Conservation (phyloP, 495 filamentous ascomycete genomes). For the Staphylotrichum tortipilum region DNA sequence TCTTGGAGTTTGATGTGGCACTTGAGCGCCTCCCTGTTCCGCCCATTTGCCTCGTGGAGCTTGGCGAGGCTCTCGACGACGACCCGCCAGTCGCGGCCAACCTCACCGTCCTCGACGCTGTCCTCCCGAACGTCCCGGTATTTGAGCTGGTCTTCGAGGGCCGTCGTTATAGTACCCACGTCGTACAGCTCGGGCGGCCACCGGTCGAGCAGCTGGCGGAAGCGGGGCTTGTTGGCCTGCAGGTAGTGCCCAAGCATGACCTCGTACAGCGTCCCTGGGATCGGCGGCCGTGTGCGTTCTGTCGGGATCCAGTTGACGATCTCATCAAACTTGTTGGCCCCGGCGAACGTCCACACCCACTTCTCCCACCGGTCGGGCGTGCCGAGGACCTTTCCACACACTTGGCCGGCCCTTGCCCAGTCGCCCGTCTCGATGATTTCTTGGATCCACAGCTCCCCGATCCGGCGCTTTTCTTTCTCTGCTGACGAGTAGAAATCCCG, state of each 20-base stretch:
- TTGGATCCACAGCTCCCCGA: constrained; percentile 88
- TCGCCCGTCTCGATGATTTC: constrained; percentile 63
- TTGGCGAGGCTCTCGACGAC: constrained; percentile 75
- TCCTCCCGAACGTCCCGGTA: constrained; percentile 59
- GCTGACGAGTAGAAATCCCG: constrained; percentile 52
- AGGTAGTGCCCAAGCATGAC: constrained; percentile 80
- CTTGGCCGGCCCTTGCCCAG: constrained; percentile 67
- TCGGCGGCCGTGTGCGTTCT: constrained; percentile 60
- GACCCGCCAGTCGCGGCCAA: constrained; percentile 72
- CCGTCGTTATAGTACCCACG: constrained; percentile 54
- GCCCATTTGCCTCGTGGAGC: constrained; percentile 69
- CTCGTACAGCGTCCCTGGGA: constrained; percentile 81
- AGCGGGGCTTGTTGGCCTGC: constrained; percentile 52
- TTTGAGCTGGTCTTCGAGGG: constrained; percentile 66
- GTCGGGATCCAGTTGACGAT: constrained; percentile 77
- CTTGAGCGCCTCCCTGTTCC: constrained; percentile 70
- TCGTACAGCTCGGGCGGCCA: constrained; percentile 87
- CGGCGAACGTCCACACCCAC: constrained; percentile 86
- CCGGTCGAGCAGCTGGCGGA: constrained; percentile 68
- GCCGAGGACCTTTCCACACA: constrained; percentile 71
- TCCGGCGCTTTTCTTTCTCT: constrained; percentile 81
- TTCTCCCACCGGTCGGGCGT: constrained; percentile 84
- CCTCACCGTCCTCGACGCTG: constrained; percentile 54
- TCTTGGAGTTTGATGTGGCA: constrained; percentile 88
- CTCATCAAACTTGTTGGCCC: constrained; percentile 75